phyloP scores from a whole-genome alignment of 768 basidiomycete species.

The Boletus rex-veris region DNA sequence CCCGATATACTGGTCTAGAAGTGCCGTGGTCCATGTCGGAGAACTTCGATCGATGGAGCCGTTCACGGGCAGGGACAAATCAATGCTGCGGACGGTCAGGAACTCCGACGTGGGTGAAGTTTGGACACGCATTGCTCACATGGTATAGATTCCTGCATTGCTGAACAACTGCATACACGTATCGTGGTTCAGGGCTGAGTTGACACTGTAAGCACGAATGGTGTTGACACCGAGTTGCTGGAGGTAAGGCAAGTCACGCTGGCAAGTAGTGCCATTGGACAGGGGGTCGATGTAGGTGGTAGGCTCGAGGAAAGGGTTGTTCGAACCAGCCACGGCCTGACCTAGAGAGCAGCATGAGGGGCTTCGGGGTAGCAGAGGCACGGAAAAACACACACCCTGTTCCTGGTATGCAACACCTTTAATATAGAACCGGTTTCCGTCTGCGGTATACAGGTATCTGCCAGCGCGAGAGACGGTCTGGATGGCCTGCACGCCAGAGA shows the following conservation, averaged over 20 bases:
- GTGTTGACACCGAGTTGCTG: slow-evolving; percentile 75
- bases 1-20: slow-evolving; percentile 71
- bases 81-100: slow-evolving; percentile 53
- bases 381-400: slow-evolving; percentile 51
- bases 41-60: slow-evolving; percentile 74
- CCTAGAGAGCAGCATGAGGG: slow-evolving; percentile 25
- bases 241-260: slow-evolving; percentile 76
- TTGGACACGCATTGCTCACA: slow-evolving; percentile 48
- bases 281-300: slow-evolving; percentile 80
- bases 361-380: neutral
- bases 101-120: slow-evolving; percentile 1
- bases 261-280: slow-evolving; percentile 60
- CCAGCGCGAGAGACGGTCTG: slow-evolving; percentile 66
- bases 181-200: slow-evolving; percentile 81
- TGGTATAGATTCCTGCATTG: slow-evolving; percentile 80
- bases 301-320: slow-evolving; percentile 68
- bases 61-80: slow-evolving; percentile 79
- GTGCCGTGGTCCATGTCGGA: slow-evolving; percentile 78
- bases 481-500: slow-evolving; percentile 61
- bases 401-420: slow-evolving; percentile 84
- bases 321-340: slow-evolving; percentile 37
- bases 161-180: slow-evolving; percentile 78
- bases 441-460: slow-evolving; percentile 75
- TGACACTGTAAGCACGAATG: slow-evolving; percentile 83
- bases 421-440: slow-evolving; percentile 81